A percentile compares a stretch with the other conserved stretches of the same genome.
Conservation (phyloP, 108 stramenopile species). For the Parietichytrium sp. region DNA sequence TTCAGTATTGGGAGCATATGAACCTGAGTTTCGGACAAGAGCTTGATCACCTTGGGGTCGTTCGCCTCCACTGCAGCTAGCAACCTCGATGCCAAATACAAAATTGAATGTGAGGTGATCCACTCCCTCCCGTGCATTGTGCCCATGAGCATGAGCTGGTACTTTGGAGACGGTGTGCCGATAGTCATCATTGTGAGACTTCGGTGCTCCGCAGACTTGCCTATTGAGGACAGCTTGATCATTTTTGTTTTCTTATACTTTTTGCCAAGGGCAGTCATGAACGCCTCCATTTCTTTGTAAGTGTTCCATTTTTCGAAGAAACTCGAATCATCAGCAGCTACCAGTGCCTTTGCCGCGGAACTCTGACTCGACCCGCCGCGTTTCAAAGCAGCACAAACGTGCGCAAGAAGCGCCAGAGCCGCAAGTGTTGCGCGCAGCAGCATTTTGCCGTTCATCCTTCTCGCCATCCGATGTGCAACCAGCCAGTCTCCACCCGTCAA, state of each 20-base stretch:
- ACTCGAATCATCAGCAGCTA: no score
- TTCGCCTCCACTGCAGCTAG: neutral
- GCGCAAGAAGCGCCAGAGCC: no score
- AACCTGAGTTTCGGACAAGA: neutral
- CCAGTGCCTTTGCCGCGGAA: no score
- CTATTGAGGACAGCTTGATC: neutral
- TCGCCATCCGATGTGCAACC: no score
- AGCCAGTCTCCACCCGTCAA: no score
- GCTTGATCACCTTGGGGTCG: neutral
- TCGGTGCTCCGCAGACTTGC: slow-evolving; percentile 7
- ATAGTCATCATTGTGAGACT: neutral
- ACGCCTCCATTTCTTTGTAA: slow-evolving; percentile 10
- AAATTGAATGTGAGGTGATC: slow-evolving; percentile 12
- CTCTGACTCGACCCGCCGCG: no score
- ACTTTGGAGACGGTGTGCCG: neutral
- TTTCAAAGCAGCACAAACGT: no score
- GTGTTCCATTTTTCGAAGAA: neutral
- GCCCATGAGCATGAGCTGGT: slow-evolving; percentile 33
- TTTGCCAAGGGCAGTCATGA: neutral
- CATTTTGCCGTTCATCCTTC: no score
- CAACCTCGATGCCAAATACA: slow-evolving; percentile 13
- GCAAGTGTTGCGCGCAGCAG: no score
- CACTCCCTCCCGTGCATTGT: slow-evolving; percentile 35
- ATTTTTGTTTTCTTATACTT: neutral
- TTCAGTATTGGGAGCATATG: slow-evolving; percentile 25